Percentiles rank a stretch among this genome's conserved stretches.
These are phyloP conservation scores for Penstemon davidsonii DNA, from an alignment of 257 asterid genomes.

Conservation along the genomic window DNA sequence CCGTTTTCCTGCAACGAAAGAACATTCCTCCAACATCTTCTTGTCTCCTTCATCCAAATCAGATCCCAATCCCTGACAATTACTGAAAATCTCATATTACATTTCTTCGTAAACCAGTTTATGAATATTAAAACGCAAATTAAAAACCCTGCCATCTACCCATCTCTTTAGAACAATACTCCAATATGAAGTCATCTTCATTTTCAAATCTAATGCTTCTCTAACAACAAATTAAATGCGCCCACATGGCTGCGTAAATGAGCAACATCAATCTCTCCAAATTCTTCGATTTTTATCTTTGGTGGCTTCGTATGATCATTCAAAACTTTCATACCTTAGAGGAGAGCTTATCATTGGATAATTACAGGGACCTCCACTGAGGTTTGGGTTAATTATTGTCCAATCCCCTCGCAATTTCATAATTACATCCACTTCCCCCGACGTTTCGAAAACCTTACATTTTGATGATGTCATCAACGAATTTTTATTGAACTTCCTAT, in stretches of 20 bases:
- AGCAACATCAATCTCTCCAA: slow-evolving; percentile 2
- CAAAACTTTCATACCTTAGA: slow-evolving; percentile 6
- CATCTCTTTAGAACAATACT: slow-evolving; percentile 35
- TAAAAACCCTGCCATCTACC: slow-evolving; percentile 42
- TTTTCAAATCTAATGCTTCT: slow-evolving; percentile 38
- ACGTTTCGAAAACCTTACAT: too few species aligned
- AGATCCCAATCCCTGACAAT: slow-evolving; percentile 29
- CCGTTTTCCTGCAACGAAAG: slow-evolving; percentile 34
- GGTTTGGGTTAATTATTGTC: too few species aligned
- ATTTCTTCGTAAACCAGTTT: slow-evolving; percentile 37
- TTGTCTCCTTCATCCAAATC: slow-evolving; percentile 35
- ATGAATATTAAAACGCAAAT: slow-evolving; percentile 30
- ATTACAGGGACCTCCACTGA: too few species aligned
- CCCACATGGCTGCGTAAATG: background rate
- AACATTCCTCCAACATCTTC: slow-evolving; percentile 42
- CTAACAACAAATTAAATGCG: background rate
- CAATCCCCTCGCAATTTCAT: too few species aligned
- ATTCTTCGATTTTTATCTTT: slow-evolving; percentile 3
- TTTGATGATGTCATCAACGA: too few species aligned
- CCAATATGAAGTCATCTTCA: slow-evolving; percentile 43
- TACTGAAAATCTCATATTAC: slow-evolving; percentile 30
- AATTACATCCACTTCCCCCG: too few species aligned
- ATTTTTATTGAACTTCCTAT: too few species aligned
- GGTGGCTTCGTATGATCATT: background rate
- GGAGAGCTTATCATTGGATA: too few species aligned